Base-by-base conservation (phyloP, 2,329 filamentous ascomycete genomes). In the Pseudogymnoascus sp. region DNA sequence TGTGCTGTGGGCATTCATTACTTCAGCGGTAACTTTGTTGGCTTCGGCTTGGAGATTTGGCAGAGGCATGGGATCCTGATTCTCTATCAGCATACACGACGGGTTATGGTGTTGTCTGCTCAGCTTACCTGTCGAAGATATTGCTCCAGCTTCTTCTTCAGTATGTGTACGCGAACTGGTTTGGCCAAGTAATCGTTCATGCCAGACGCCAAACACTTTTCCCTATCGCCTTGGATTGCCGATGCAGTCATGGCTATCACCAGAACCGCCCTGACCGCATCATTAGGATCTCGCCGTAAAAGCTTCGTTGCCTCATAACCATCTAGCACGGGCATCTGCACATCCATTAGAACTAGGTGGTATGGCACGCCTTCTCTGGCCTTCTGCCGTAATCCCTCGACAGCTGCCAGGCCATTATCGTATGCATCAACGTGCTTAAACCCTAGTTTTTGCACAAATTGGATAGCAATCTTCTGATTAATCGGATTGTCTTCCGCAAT, bases 151-250 rank as follows among this genome's bases (percentile, higher is more conserved):
- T 97, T 93, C 70, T 86, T 86, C 74, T 90, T 94, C 60, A 97
- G 78, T 39, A 95, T 86, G 54, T 92, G 89, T 3, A 89, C 90
- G 63, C 91, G 83, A n/a, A 97, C 93, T 1, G 93, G 93, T 72
- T 97, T 97, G 14, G 93, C 91, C 1, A 97, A 82, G 69, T 97
- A 97, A 70, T 97, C 94, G 73, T 97, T 96, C 93, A 97, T 97
- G 47, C 93, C 93, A 1, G 91, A 90, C 58, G 91, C 90, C n/a
- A 97, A 77, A 67, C 93, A 97, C 75, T 96, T 97, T 72, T 97
- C 93, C 57, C 92, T 82, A 71, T 97, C 93, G 16, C 93, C 93
- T 71, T 94, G 89, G 64, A 97, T 97, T 2, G 93, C 93, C 25
- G 88, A 92, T 1, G 93, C 93, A 1, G 93, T 97, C 93, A 97